These are phyloP conservation scores for Syzygium syzygioides DNA, from an alignment of 441 rosid species.

Conservation along the genomic window DNA sequence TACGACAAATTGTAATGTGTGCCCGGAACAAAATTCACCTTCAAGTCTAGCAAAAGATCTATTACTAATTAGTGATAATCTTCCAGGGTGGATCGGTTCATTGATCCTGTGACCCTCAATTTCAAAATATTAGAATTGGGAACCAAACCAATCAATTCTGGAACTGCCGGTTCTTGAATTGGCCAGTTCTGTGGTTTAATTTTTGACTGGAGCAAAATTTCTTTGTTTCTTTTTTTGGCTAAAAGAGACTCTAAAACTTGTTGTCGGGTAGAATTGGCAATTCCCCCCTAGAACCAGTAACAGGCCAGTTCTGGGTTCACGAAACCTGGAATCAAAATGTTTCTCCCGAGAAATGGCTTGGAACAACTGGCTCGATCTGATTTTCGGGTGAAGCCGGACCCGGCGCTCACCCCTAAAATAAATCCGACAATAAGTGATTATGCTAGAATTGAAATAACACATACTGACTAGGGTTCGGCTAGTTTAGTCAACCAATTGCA, in stretches of 20 bases:
- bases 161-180: accelerated
- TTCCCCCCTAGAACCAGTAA: accelerated
- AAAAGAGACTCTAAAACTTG: neutral
- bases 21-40: neutral
- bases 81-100: neutral
- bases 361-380: accelerated
- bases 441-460: neutral
- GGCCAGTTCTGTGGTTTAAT: neutral
- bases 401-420: neutral
- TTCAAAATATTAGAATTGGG: neutral
- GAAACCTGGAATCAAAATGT: neutral
- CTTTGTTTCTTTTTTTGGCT: neutral
- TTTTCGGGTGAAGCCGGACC: neutral
- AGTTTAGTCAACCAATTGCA: neutral
- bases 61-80: neutral
- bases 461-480: neutral
- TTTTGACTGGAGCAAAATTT: neutral
- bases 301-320: neutral
- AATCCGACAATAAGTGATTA: neutral
- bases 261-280: accelerated
- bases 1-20: neutral
- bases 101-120: neutral
- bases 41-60: neutral
- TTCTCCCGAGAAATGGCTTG: neutral
- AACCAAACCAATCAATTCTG: accelerated